These are phyloP conservation scores for Dryadomyces quercivorus DNA, from an alignment of 2,329 filamentous ascomycete species.

Conservation along the genomic window DNA sequence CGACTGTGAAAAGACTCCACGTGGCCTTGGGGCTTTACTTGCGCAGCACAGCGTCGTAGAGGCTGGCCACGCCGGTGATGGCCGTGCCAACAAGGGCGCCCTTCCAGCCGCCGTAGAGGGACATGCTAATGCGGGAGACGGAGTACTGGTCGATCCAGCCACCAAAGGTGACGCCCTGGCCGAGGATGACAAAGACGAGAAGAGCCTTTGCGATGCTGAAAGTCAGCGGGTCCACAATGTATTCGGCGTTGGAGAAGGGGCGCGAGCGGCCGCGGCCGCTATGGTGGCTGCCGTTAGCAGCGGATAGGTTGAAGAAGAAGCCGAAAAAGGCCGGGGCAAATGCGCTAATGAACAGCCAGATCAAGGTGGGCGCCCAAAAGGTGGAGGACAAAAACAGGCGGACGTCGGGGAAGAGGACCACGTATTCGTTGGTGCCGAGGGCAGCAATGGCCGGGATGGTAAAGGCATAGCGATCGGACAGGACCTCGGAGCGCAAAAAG, in stretches of 20 bases:
- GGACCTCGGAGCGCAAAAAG: constrained; percentile 55
- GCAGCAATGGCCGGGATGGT: constrained; percentile 51
- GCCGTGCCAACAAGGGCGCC: constrained; percentile 56
- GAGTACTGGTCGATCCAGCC: constrained; percentile 48
- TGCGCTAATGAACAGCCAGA: constrained; percentile 65
- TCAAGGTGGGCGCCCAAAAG: constrained; percentile 73
- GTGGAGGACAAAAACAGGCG: constrained; percentile 61
- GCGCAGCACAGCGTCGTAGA: constrained; percentile 69
- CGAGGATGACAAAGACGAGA: constrained; percentile 69
- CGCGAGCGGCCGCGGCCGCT: constrained; percentile 29
- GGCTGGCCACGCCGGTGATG: constrained; percentile 54
- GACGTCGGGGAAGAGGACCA: constrained; percentile 65
- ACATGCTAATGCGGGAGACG: constrained; percentile 49
- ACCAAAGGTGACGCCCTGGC: constrained; percentile 48
- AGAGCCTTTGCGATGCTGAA: constrained; percentile 86
- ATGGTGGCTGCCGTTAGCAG: constrained; percentile 27
- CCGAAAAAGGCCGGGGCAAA: constrained; percentile 58
- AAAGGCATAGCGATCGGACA: constrained; percentile 61
- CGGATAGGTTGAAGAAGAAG: constrained; percentile 84
- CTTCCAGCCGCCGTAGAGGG: constrained; percentile 60
- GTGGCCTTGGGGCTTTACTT: constrained; percentile 31
- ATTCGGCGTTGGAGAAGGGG: constrained; percentile 29
- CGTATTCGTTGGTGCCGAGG: constrained; percentile 43
- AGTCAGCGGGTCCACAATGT: constrained; percentile 68
- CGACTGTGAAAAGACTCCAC: not conserved